phyloP scores from a whole-genome alignment of 495 filamentous ascomycete genomes.

The Hypoxylon lienhwacheense region DNA sequence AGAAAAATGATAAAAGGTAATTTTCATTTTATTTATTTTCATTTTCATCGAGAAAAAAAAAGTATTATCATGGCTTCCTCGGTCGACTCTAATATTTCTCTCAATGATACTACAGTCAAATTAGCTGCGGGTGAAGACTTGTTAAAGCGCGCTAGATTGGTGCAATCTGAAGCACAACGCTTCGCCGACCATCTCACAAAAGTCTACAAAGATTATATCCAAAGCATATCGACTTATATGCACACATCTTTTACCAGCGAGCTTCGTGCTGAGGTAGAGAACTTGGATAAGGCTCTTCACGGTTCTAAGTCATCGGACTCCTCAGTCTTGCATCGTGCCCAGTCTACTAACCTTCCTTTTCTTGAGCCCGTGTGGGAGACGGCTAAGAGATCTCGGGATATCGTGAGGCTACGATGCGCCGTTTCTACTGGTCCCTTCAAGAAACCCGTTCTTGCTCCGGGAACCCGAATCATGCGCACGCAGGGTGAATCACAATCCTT shows the following conservation, averaged over 20 bases:
- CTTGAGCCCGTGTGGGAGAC: constrained; percentile 36
- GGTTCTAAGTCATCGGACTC: constrained; percentile 23
- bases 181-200: constrained; percentile 31
- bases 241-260: constrained; percentile 31
- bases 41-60: neutral
- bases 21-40: neutral
- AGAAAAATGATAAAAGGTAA: neutral
- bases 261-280: constrained; percentile 29
- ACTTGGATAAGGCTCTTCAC: constrained; percentile 8
- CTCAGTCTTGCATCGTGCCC: constrained; percentile 21
- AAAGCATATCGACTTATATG: constrained; percentile 32
- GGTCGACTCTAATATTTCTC: neutral
- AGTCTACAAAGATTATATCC: constrained; percentile 33
- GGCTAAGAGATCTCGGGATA: constrained; percentile 32
- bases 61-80: constrained; percentile 5
- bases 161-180: constrained; percentile 35
- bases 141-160: constrained; percentile 11
- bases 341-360: constrained; percentile 34
- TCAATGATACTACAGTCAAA: constrained; percentile 1
- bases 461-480: constrained; percentile 35
- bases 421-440: constrained; percentile 35
- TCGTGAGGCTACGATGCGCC: constrained; percentile 34
- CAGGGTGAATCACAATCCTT: constrained; percentile 35
- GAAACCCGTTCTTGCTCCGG: constrained; percentile 35
- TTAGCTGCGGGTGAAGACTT: constrained; percentile 5